Base-by-base conservation (phyloP, 2,329 filamentous ascomycete species). In the Alternaria infectoria region DNA sequence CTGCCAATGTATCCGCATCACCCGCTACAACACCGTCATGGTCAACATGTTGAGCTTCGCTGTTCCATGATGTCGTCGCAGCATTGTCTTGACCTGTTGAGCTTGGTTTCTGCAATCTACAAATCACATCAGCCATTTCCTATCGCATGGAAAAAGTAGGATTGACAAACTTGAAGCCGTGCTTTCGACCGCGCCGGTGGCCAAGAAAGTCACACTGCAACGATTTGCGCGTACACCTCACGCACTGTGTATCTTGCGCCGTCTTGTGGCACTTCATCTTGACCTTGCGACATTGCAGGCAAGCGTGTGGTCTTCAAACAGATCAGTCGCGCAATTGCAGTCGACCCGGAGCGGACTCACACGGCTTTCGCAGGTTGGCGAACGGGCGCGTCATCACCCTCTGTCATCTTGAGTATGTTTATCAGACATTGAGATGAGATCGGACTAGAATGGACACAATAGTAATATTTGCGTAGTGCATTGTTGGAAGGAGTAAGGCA, bases 121-220 rank as follows among this genome's bases (percentile, higher is more conserved):
- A 17, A 40, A 40, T 0, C n/a, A 11, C 36, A 40, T 40, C 36
- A 40, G n/a, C 0, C 36, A 40, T 3, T 17, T 40, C 2, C 26
- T 32, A 6, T 4, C 13, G 2, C 2, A 10, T 54, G 51, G 51
- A 54, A 17, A 17, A 28, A 54, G 51, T 0, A 40, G 32, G 51
- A 8, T 1, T 44, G 51, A 28, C 51, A 0, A 54, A 54, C 51
- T 54, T 54, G 51, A 54, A 54, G 15, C 51, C 51, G 1, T 54
- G 51, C n/a, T 54, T 54, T 54, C 51, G 51, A 54, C 51, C 51
- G 8, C 51, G 51, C 51, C 51, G 51, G 40, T 54, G 51, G 9
- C 13, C 51, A 44, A 54, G 51, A 25, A 54, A 54, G 32, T 54
- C 51, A 21, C 51, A 54, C 21, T 54, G 51, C 1, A 54, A 26